A percentile compares a stretch with the other conserved stretches of the same genome.
phyloP scores from a whole-genome alignment of 2,329 filamentous ascomycete species.

The Pleomassaria siparia region DNA sequence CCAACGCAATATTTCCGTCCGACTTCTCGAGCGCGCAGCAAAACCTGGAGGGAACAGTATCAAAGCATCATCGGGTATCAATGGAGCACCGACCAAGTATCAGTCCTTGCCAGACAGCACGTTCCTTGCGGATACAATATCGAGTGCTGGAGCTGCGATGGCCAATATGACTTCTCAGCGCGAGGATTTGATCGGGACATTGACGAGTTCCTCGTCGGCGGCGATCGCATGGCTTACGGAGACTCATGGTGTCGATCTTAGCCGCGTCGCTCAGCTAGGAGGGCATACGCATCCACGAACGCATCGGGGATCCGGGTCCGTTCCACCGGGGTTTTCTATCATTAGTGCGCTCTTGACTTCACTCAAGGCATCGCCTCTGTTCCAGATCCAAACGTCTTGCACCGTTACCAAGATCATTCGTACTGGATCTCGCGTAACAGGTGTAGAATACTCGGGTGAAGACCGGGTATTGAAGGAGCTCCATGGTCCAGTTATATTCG shows the following conservation, averaged over 20 bases:
- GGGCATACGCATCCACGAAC: slow-evolving; percentile 61
- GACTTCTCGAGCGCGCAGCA: slow-evolving; percentile 60
- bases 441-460: slow-evolving; percentile 53
- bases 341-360: slow-evolving; percentile 56
- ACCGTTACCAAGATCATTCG: slow-evolving; percentile 56
- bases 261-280: slow-evolving; percentile 60
- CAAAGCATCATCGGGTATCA: slow-evolving; percentile 68
- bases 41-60: slow-evolving; percentile 66
- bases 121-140: slow-evolving; percentile 60
- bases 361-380: slow-evolving; percentile 53
- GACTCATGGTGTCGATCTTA: slow-evolving; percentile 60
- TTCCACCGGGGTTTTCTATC: slow-evolving; percentile 62
- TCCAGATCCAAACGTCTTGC: slow-evolving; percentile 55
- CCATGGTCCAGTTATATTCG: slow-evolving; percentile 60
- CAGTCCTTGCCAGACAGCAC: slow-evolving; percentile 47
- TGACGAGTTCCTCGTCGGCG: slow-evolving; percentile 52
- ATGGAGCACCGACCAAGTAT: slow-evolving; percentile 54
- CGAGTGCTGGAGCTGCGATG: slow-evolving; percentile 54
- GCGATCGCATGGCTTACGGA: slow-evolving; percentile 61
- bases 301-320: slow-evolving; percentile 58
- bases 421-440: slow-evolving; percentile 44
- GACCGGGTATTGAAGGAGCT: slow-evolving; percentile 43
- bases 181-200: slow-evolving; percentile 50
- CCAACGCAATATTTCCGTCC: slow-evolving; percentile 54
- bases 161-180: slow-evolving; percentile 32